Conservation (phyloP, 2,329 filamentous ascomycete genomes). For the Trichoderma sp. region DNA sequence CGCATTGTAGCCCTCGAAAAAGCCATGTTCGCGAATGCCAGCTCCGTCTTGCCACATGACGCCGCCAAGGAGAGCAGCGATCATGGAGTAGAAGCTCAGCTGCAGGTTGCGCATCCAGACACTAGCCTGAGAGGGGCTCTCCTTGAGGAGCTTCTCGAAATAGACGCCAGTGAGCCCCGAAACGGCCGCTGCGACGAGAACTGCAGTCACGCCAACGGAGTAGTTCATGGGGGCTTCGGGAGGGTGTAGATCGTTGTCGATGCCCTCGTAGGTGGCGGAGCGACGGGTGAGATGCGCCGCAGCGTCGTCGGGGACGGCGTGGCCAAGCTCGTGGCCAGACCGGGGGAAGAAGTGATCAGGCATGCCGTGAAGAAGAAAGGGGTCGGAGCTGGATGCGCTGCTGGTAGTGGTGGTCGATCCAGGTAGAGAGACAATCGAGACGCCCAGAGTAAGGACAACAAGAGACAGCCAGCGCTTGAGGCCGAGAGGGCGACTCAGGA, state of each 20-base stretch:
- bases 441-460: constrained; percentile 73
- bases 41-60: constrained; percentile 84
- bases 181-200: constrained; percentile 71
- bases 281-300: constrained; percentile 49
- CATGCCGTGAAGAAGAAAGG: constrained; percentile 61
- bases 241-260: constrained; percentile 56
- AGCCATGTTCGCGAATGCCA: constrained; percentile 77
- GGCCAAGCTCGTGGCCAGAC: constrained; percentile 72
- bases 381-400: constrained; percentile 37
- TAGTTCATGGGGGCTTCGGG: constrained; percentile 64
- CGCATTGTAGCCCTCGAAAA: constrained; percentile 93
- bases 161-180: constrained; percentile 84
- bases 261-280: constrained; percentile 88
- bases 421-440: constrained; percentile 81
- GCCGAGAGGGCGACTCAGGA: constrained; percentile 70
- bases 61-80: constrained; percentile 82
- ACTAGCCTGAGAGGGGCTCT: constrained; percentile 70
- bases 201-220: constrained; percentile 73
- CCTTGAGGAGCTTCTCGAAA: constrained; percentile 88
- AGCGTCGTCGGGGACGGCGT: constrained; percentile 36
- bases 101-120: constrained; percentile 96
- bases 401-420: constrained; percentile 46
- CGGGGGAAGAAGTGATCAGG: constrained; percentile 70
- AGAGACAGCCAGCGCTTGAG: constrained; percentile 76
- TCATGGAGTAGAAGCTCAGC: constrained; percentile 88